Conservation (phyloP, 2,329 filamentous ascomycete genomes). For the Aspergillus tanneri region DNA sequence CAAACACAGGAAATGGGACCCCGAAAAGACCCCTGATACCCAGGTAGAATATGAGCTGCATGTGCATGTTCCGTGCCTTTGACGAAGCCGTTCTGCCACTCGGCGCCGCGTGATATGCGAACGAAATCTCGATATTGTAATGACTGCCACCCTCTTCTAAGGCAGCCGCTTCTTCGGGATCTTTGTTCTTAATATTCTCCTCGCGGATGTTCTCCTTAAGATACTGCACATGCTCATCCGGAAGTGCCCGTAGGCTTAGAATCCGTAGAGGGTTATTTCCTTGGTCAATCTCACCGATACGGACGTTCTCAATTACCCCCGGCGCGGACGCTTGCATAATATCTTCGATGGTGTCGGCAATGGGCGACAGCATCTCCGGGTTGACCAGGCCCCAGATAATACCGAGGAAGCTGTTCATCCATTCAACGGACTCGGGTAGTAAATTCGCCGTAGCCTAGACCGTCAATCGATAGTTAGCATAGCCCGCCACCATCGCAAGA, state of each 20-base stretch:
- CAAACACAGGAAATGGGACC: conserved; percentile 81
- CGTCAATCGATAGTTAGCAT: background rate
- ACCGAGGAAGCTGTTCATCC: conserved; percentile 87
- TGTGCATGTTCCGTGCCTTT: conserved; percentile 93
- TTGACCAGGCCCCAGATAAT: conserved; percentile 90
- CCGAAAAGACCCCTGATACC: conserved; percentile 87
- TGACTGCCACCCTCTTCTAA: conserved; percentile 88
- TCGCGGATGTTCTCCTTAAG: conserved; percentile 78
- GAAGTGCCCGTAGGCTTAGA: conserved; percentile 79
- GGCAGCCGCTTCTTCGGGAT: conserved; percentile 81
- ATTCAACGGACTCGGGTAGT: conserved; percentile 88
- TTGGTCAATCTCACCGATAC: conserved; percentile 92
- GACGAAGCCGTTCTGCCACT: conserved; percentile 68
- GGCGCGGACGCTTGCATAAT: conserved; percentile 97
- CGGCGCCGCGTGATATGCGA: conserved; percentile 87
- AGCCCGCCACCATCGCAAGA: background rate
- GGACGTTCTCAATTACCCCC: conserved; percentile 86
- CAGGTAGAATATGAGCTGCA: conserved; percentile 92
- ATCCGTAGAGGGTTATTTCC: conserved; percentile 88
- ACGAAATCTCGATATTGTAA: conserved; percentile 87
- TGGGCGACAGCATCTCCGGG: conserved; percentile 87
- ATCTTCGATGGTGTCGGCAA: conserved; percentile 92
- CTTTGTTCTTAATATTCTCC: conserved; percentile 76
- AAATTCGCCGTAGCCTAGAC: conserved; percentile 75
- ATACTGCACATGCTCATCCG: conserved; percentile 76